Conservation (phyloP, 208 protist genomes). For the Trypanosoma avium region DNA sequence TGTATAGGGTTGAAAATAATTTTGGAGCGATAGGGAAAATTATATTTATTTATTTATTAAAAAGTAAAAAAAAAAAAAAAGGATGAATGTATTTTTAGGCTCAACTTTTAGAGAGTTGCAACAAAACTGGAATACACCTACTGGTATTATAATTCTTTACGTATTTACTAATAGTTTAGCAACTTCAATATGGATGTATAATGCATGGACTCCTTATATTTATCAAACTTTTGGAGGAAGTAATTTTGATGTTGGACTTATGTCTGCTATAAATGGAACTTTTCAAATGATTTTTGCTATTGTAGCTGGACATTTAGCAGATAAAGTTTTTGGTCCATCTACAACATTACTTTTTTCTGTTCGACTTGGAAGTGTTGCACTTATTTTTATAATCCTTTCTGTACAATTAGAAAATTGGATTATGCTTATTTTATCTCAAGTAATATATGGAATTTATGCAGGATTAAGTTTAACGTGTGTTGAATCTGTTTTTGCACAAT, state of each 20-base stretch:
- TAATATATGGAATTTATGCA: constrained; percentile 66
- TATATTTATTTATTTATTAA: constrained; percentile 20
- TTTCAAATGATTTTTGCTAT: constrained; percentile 50
- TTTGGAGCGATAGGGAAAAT: no score
- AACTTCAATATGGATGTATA: constrained; percentile 74
- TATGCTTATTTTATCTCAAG: constrained; percentile 50
- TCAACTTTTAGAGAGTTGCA: background rate
- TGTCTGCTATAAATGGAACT: constrained; percentile 60
- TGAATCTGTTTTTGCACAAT: constrained; percentile 74
- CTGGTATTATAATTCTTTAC: constrained; percentile 62
- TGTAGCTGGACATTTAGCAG: constrained; percentile 50
- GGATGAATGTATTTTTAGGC: background rate
- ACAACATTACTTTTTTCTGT: constrained; percentile 49
- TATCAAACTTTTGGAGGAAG: constrained; percentile 49
- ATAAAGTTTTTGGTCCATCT: constrained; percentile 57
- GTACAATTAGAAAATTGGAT: constrained; percentile 34
- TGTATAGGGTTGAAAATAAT: no score
- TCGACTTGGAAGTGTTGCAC: constrained; percentile 41
- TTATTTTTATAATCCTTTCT: constrained; percentile 35
- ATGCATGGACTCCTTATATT: constrained; percentile 69
- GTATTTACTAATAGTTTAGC: constrained; percentile 74
- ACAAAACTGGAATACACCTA: background rate
- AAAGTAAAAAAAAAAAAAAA: background rate
- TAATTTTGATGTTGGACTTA: constrained; percentile 64
- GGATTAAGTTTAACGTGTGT: constrained; percentile 65